A percentile compares a stretch with the other conserved stretches of the same genome.
Conservation (phyloP, 169 alveolate genomes). For the Eimeria praecox region DNA sequence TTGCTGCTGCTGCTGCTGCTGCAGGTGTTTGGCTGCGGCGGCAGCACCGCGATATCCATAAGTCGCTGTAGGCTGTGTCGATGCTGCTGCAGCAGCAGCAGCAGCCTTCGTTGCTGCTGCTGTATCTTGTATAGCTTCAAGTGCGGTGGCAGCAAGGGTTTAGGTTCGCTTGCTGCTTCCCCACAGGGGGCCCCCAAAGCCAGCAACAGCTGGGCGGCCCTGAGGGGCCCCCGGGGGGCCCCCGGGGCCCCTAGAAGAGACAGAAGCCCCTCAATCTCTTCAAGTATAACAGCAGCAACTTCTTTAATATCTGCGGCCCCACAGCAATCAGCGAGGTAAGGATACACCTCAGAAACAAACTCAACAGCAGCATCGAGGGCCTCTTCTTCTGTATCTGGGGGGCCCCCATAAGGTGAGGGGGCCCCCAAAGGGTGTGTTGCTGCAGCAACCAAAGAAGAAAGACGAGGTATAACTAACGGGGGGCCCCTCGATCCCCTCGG, state of each 20-base stretch:
- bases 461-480: conserved; percentile 33
- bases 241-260: conserved; percentile 25
- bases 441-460: conserved; percentile 18
- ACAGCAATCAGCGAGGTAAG: conserved; percentile 20
- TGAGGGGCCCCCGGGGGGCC: not conserved
- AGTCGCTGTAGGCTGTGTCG: not conserved
- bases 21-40: not conserved
- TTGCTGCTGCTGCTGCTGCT: conserved; percentile 51
- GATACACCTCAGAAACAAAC: conserved; percentile 22
- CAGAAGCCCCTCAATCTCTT: conserved; percentile 9
- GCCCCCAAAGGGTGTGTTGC: not conserved
- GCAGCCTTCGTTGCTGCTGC: not conserved
- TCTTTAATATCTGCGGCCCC: not conserved
- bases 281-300: conserved; percentile 4
- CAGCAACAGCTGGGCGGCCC: conserved; percentile 3
- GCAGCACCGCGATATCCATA: not conserved
- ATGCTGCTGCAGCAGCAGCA: conserved; percentile 7
- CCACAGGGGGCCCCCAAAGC: conserved; percentile 55
- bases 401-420: not conserved
- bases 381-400: not conserved
- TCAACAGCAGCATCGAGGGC: conserved; percentile 12
- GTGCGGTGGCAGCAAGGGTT: conserved; percentile 10
- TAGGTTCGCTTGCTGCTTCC: conserved; percentile 9
- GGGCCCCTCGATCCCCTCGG: not conserved
- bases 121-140: not conserved